phyloP scores from a whole-genome alignment of 306 rosid species.

The Trifolium pratense region DNA sequence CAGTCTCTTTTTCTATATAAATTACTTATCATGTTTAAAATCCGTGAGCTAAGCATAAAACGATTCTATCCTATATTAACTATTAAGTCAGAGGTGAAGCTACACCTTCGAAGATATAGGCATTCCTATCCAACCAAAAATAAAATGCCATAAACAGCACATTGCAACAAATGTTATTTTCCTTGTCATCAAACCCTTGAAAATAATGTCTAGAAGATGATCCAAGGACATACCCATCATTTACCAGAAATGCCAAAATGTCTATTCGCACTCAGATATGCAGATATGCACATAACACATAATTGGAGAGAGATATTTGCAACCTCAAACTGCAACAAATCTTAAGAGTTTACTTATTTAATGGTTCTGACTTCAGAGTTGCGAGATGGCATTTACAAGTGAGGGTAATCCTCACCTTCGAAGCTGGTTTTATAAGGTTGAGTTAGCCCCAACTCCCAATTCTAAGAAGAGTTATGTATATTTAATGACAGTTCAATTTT shows the following conservation, averaged over 20 bases:
- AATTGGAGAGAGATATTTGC: not conserved
- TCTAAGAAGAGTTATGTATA: slow-evolving; percentile 30
- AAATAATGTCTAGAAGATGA: slow-evolving; percentile 8
- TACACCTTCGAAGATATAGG: not conserved
- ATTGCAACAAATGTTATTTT: slow-evolving; percentile 30
- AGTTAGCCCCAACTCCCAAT: too few species aligned
- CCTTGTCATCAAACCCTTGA: slow-evolving; percentile 31
- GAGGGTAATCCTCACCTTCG: too few species aligned
- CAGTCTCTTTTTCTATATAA: not conserved
- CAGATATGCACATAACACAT: slow-evolving; percentile 2
- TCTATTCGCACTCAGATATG: not conserved
- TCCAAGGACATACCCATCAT: not conserved
- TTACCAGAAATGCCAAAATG: not conserved
- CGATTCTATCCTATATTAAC: not conserved
- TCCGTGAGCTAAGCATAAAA: not conserved
- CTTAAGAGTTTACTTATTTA: slow-evolving; percentile 8
- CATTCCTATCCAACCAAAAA: not conserved
- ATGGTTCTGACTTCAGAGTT: slow-evolving; percentile 12
- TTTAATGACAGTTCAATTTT: slow-evolving; percentile 9
- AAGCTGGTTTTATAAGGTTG: too few species aligned
- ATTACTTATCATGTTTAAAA: not conserved
- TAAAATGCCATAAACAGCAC: not conserved
- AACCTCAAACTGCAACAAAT: not conserved
- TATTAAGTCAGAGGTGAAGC: slow-evolving; percentile 5
- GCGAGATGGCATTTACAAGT: too few species aligned